Evolutionary conservation across 179 eudicot species (phyloP).

Genomic region (Spergularia azorica): DNA sequence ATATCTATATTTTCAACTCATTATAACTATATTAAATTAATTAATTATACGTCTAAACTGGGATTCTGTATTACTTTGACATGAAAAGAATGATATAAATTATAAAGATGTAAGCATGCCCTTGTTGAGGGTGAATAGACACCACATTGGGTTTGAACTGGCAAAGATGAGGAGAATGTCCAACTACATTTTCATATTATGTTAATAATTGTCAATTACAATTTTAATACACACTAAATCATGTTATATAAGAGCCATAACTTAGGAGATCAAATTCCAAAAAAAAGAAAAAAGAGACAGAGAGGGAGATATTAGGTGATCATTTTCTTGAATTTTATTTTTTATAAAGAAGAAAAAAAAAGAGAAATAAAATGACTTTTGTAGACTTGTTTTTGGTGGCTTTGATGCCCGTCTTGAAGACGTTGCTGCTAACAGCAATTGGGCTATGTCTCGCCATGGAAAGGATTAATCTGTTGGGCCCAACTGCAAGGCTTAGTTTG

Average conservation of each 20-base stretch:
- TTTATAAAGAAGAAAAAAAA: neutral
- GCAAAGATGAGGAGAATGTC: constrained; percentile 26
- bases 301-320: too few species aligned
- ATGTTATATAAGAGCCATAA: constrained; percentile 14
- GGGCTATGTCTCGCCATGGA: constrained; percentile 39
- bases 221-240: too few species aligned
- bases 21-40: neutral
- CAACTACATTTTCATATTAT: neutral
- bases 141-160: constrained; percentile 32
- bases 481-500: constrained; percentile 29
- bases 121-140: constrained; percentile 33
- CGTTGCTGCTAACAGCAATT: constrained; percentile 34
- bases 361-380: constrained; percentile 15
- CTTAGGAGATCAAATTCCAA: neutral
- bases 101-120: constrained; percentile 10
- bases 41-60: neutral
- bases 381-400: constrained; percentile 33
- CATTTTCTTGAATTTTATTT: neutral
- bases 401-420: constrained; percentile 45
- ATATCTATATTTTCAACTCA: constrained; percentile 19
- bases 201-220: too few species aligned
- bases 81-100: constrained; percentile 13
- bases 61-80: neutral
- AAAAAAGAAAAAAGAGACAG: neutral
- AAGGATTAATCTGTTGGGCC: constrained; percentile 26